Evolutionary conservation across 352 stramenopile species (phyloP), one percentile per base, ranked within the genome.

Genomic region (Phytophthora sp.): DNA sequence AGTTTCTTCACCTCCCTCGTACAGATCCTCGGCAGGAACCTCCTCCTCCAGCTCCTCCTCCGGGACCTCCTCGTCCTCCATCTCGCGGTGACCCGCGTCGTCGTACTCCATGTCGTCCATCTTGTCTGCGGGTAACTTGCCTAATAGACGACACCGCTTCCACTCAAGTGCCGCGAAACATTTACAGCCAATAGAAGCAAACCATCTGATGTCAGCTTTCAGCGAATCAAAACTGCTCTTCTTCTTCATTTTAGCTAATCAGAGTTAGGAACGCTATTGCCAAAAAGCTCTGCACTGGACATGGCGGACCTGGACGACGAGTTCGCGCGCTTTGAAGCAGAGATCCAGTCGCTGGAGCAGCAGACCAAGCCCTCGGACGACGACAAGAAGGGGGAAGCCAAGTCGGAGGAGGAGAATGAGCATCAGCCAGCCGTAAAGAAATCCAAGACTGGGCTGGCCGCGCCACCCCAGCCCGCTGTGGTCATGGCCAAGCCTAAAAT

Each of bases 81-180:
- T 90, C 21, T 92, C 86, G 74, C 86, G 80, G 75, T 80, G 72
- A 41, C 69, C 80, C 3, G 75, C 87, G 73, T 93, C 82, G 69
- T 95, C 87, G 56, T 93, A 93, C 30, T 95, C 86, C 80, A 89
- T 89, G 72, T 95, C 86, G 73, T 95, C 86, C 86, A 95, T 95
- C 27, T 52, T 62, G 11, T 18, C 47, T 49, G n/a, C n/a, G n/a
- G n/a, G n/a, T 20, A 29, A 42, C 27, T 53, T 45, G 42, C 11
- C 26, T 21, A 63, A 59, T 53, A 42, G 29, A 58, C 3, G 4
- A 7, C 46, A 33, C n/a, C 50, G 57, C 65, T 65, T 66, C 69
- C 69, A 76, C 29, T 42, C 69, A 76, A 72, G 41, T 59, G 13
- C 8, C 3, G 15, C 16, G 18, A 45, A 4, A 7, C 3, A 60